Evolutionary conservation across 371 early-diverging fungal species (phyloP), one percentile per base, ranked within the genome.

Genomic region (Zychaea mexicana): DNA sequence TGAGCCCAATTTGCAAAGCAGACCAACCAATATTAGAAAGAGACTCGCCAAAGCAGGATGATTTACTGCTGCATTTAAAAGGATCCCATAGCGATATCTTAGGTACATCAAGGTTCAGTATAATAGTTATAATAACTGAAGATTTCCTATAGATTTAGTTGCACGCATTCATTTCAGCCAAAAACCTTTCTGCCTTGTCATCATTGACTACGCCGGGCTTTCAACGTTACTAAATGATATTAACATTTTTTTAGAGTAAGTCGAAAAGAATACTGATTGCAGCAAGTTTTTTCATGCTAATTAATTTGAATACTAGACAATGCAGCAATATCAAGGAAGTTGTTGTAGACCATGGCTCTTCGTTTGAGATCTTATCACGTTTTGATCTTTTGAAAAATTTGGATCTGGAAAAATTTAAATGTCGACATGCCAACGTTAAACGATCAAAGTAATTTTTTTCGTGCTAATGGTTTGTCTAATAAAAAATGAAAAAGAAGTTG

Each of bases 321-420:
- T n/a, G n/a, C 61, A 60, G 52, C 60, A 68, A 63, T 56, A 60
- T 68, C 57, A 54, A 64, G 24, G 68, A 63, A 64, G 45, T 68
- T 60, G 68, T 49, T 56, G 64, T 69, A 57, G 69, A 69, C 54
- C 64, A 64, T 69, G 61, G 59, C 58, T 69, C 62, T 57, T 61
- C 61, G 62, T 64, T 69, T 61, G 69, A 69, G 65, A 64, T 64
- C 53, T 64, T 69, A 53, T 64, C 64, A 63, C 62, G 66, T 12
- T 19, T 12, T 49, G 49, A 49, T 49, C 19, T 49, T 8, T 49
- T 49, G 49, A 19, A 49, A 49, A 49, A 49, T 19, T 6, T 12
- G 49, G 24, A 8, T 7, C 12, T 19, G 19, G 19, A 49, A 8
- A 49, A 49, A 19, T 49, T 49, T 19, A 49, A 49, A 8, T 49